Percentiles rank a stretch among this genome's conserved stretches.
phyloP scores from a whole-genome alignment of 2,329 filamentous ascomycete species.

The Cercospora canescens region DNA sequence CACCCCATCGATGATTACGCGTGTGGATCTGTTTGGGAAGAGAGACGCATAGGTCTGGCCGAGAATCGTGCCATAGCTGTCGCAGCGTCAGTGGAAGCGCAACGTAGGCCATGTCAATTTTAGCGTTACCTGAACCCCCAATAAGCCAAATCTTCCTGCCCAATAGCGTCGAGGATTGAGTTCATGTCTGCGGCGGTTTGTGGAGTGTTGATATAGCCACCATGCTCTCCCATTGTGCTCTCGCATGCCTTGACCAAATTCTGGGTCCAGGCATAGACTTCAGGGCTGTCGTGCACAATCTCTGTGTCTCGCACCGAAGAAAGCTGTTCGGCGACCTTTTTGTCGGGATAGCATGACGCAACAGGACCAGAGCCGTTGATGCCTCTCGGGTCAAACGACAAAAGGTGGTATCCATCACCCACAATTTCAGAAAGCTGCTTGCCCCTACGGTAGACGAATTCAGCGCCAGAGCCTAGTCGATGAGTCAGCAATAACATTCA shows the following conservation, averaged over 20 bases:
- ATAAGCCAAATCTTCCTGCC: constrained; percentile 36
- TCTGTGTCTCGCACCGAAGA: constrained; percentile 16
- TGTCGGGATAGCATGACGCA: constrained; percentile 23
- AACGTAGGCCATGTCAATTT: no score
- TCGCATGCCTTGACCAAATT: constrained; percentile 23
- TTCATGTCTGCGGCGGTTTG: constrained; percentile 30
- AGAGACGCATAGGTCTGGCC: constrained; percentile 50
- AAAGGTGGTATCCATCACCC: constrained; percentile 24
- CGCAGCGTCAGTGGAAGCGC: not conserved
- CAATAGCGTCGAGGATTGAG: constrained; percentile 25
- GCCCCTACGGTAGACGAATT: constrained; percentile 24
- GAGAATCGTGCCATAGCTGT: constrained; percentile 47
- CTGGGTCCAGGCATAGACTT: constrained; percentile 24
- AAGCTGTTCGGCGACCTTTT: constrained; percentile 13
- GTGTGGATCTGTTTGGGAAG: constrained; percentile 44
- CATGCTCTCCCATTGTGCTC: constrained; percentile 25
- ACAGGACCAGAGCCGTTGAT: constrained; percentile 24
- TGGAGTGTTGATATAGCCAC: constrained; percentile 26
- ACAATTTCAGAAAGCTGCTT: constrained; percentile 27
- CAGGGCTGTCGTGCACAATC: constrained; percentile 24
- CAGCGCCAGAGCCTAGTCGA: constrained; percentile 19
- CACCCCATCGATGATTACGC: constrained; percentile 48
- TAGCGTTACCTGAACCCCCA: constrained; percentile 38
- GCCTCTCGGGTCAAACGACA: constrained; percentile 26
- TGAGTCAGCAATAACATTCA: not conserved